phyloP scores from a whole-genome alignment of 208 protist genomes.

The Trypanosoma avium region DNA sequence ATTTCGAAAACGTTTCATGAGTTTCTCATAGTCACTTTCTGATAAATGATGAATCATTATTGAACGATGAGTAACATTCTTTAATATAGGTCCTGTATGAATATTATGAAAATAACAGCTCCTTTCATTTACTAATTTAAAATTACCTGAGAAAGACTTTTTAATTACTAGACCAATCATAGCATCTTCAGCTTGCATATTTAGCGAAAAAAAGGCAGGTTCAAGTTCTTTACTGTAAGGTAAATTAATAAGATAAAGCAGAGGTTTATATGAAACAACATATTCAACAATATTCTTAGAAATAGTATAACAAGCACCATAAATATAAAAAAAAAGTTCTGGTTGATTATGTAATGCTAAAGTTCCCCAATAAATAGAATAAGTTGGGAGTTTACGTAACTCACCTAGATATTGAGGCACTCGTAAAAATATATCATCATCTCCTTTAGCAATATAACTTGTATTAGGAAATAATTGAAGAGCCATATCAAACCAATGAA shows the following conservation, averaged over 20 bases:
- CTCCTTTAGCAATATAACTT: constrained; percentile 44
- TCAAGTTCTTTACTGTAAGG: constrained; percentile 11
- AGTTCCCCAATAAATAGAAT: constrained; percentile 20
- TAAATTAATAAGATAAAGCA: not conserved
- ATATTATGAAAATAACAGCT: not conserved
- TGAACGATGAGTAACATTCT: not conserved
- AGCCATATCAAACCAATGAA: constrained; percentile 34
- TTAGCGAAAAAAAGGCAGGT: not conserved
- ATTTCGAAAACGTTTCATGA: not conserved
- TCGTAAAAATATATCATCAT: constrained; percentile 52
- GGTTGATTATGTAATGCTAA: not conserved
- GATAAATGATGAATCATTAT: not conserved
- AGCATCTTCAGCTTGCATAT: not conserved
- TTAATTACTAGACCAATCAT: not conserved
- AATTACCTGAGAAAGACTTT: not conserved
- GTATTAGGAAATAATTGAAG: constrained; percentile 35
- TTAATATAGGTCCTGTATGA: not conserved
- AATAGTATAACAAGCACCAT: constrained; percentile 1
- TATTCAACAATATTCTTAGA: not conserved
- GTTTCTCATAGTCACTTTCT: not conserved
- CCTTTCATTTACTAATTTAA: not conserved
- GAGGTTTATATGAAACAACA: constrained; percentile 5
- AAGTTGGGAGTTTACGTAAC: constrained; percentile 18
- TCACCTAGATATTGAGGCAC: constrained; percentile 51
- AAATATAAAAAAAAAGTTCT: not conserved